Evolutionary conservation across 768 basidiomycete genomes (phyloP).

Genomic region (Pholiota molesta): DNA sequence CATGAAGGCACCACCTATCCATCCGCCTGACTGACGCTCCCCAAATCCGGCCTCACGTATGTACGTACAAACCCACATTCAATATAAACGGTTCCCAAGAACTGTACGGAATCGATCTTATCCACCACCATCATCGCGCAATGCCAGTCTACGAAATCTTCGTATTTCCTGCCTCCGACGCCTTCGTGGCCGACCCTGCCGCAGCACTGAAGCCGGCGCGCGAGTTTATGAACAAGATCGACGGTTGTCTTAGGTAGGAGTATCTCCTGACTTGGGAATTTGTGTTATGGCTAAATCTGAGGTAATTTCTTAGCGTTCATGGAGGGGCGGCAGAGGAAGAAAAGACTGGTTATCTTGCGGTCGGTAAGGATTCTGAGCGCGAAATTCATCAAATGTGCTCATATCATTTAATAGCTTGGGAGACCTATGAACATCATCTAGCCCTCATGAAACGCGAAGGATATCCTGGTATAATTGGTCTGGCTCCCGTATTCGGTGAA

Average conservation of each 20-base stretch:
- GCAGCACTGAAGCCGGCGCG: background rate
- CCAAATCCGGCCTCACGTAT: no score
- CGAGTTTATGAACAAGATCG: slow-evolving; percentile 19
- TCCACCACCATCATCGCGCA: no score
- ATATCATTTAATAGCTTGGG: slow-evolving; percentile 11
- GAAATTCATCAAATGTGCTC: background rate
- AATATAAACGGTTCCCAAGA: no score
- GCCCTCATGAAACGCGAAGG: slow-evolving; percentile 12
- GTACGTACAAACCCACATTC: no score
- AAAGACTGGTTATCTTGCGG: slow-evolving; percentile 13
- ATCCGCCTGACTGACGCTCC: no score
- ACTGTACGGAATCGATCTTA: no score
- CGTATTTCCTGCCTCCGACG: slow-evolving; percentile 2
- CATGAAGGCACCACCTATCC: no score
- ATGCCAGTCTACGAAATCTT: slow-evolving; percentile 8
- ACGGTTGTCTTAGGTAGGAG: slow-evolving; percentile 25
- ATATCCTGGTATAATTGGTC: slow-evolving; percentile 11
- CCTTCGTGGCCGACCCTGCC: slow-evolving; percentile 1
- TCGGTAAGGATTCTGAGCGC: slow-evolving; percentile 5
- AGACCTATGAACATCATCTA: slow-evolving; percentile 18
- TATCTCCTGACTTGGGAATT: background rate
- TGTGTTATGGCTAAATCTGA: background rate
- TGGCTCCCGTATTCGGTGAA: background rate
- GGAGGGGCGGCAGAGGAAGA: slow-evolving; percentile 19
- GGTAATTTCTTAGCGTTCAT: slow-evolving; percentile 6